Percentiles rank a stretch among this genome's conserved stretches.
Conservation (phyloP, 371 early-diverging fungal species). For the Mycotypha africana region DNA sequence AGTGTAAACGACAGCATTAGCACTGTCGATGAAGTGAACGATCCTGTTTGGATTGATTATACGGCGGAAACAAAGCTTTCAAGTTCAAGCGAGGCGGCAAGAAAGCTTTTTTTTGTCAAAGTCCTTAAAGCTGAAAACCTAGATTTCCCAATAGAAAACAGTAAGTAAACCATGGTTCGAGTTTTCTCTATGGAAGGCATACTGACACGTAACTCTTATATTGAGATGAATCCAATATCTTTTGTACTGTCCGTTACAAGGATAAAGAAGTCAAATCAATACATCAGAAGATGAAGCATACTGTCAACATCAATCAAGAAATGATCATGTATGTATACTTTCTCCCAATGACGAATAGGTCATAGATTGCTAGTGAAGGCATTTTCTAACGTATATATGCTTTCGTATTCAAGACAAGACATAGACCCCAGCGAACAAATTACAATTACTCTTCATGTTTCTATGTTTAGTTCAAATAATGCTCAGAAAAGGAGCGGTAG, state of each 20-base stretch:
- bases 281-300: constrained; percentile 3
- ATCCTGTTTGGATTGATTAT: too few species aligned
- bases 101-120: constrained; percentile 4
- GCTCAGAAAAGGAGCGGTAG: not conserved
- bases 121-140: constrained; percentile 16
- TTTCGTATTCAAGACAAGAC: constrained; percentile 2
- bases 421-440: constrained; percentile 12
- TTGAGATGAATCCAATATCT: constrained; percentile 3
- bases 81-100: too few species aligned
- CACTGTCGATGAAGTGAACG: too few species aligned
- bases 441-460: constrained; percentile 8
- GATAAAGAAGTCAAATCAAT: not conserved
- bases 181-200: too few species aligned
- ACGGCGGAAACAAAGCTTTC: too few species aligned
- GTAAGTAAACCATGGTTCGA: too few species aligned
- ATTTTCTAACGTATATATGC: too few species aligned
- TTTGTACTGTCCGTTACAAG: constrained; percentile 14
- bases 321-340: constrained; percentile 12
- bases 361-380: too few species aligned
- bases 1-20: too few species aligned
- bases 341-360: not conserved
- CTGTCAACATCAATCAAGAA: constrained; percentile 11
- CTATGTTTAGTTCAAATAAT: not conserved
- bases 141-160: constrained; percentile 27
- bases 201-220: too few species aligned